Evolutionary conservation across 208 protist genomes (phyloP), one percentile per base, ranked within the genome.

Genomic region (Leishmania aethiopica): DNA sequence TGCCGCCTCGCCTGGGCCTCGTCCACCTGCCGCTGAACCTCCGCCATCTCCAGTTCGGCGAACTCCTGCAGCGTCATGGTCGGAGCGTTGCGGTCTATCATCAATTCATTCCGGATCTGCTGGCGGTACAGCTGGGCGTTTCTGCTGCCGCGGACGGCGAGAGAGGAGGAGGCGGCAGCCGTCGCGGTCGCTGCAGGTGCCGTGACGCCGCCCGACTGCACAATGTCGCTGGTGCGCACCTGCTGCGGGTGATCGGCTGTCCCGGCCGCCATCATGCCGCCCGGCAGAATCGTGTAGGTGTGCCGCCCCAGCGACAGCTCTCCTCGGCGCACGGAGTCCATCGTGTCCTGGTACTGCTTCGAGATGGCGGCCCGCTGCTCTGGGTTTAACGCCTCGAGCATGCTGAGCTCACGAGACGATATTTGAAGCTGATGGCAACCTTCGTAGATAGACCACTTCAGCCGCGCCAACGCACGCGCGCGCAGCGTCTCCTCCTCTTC

Each of bases 41-140:
- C 92, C 47, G 89, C 88, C 89, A 96, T 96, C 86, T 97, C 95
- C 82, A 88, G 86, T 78, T 90, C 90, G 4, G 95, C 95, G 78
- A 97, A 97, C 83, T 94, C 95, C 79, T 93, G 84, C 70, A 97
- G 88, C 73, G 95, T 95, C 92, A 96, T 94, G 45, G 95, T 97
- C 28, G 95, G 91, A 37, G 79, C 82, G 81, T 97, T 96, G 55
- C 92, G 88, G 72, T 97, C 93, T 51, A 92, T 77, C 93, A 95
- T 95, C 32, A 97, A 84, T 15, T 95, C 88, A 42, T 91, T 80
- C 35, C 89, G 85, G 40, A 97, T 86, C 81, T 94, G 88, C 86
- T 95, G 93, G 1, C 93, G 86, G 77, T 92, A 95, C 0, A 83
- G 74, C 62, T 95, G 85, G 76, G 91, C 85, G 64, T 86, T 79